Base-by-base conservation (phyloP, 495 filamentous ascomycete species). In the Aspergillus saccharolyticus region DNA sequence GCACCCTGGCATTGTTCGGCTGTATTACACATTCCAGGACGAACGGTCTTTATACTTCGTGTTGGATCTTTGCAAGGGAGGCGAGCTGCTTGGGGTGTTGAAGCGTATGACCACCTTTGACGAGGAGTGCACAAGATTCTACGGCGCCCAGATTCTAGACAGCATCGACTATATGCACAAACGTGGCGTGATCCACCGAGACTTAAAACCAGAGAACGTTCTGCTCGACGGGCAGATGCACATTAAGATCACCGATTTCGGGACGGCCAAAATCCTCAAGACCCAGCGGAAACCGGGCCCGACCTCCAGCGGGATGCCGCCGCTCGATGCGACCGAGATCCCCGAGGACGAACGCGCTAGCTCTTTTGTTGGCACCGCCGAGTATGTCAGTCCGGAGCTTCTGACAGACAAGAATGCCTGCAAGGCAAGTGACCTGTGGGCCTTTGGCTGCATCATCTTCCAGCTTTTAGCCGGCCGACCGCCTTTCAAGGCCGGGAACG, bases 11-110 rank as follows among this genome's bases (percentile, higher is more conserved):
- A 91, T 99, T 62, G 92, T 99, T 52, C 88, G 95, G 54, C 81
- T 99, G 42, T 99, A 97, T 66, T 99, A 99, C 74, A 99, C 95
- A 6, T 99, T 97, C 68, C 95, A 99, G 68, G 95, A 99, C 71
- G 91, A 97, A 65, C 81, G 87, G 24, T 97, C 91, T 15, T 75
- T 99, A 10, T 99, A 97, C 72, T 99, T 96, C 69, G 95, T 99
- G 17, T 77, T 99, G 60, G 95, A 99, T 71, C 79, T 97, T 43
- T 94, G 91, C 63, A 91, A 87, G 66, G 89, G 90, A 53, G 95
- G 95, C 56, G 95, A 99, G 72, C 78, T 99, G 22, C 74, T 99
- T 10, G 91, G 93, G 20, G 89, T 96, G 15, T 72, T 99, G 56
- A 99, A 99, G 74, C 90, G 84, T 73, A 93, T 94, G 75, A 84